phyloP scores from a whole-genome alignment of 2,329 filamentous ascomycete species.

The Cercospora sp. region DNA sequence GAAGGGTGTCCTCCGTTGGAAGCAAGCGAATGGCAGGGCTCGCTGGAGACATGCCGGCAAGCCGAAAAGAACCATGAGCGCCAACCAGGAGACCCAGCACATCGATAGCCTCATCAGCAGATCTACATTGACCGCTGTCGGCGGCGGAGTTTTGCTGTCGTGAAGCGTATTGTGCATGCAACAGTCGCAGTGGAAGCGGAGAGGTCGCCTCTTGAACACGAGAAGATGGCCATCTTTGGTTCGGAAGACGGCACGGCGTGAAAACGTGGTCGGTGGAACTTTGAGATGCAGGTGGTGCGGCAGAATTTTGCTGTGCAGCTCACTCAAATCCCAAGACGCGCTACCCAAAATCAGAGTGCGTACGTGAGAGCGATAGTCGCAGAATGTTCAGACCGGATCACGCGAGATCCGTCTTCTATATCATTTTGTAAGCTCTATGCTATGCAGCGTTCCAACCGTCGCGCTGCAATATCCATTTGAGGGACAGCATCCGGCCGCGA shows the following conservation, averaged over 20 bases:
- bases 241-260: background rate
- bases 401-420: background rate
- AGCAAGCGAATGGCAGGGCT: constrained; percentile 8
- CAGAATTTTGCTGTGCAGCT: background rate
- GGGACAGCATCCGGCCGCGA: background rate
- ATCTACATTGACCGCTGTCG: background rate
- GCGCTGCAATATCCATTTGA: background rate
- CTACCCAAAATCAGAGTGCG: background rate
- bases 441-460: background rate
- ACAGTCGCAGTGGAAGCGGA: background rate
- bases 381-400: background rate
- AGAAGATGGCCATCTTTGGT: background rate
- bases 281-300: background rate
- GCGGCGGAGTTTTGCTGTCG: no score
- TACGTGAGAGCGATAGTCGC: background rate
- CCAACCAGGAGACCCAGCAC: background rate
- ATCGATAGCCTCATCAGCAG: background rate
- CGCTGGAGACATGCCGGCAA: background rate
- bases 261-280: constrained; percentile 6
- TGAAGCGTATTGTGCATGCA: background rate
- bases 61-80: background rate
- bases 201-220: background rate
- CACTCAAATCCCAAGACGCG: background rate
- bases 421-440: background rate
- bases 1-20: background rate